phyloP scores from a whole-genome alignment of 2,329 filamentous ascomycete genomes.

The Aspergillus sp. region DNA sequence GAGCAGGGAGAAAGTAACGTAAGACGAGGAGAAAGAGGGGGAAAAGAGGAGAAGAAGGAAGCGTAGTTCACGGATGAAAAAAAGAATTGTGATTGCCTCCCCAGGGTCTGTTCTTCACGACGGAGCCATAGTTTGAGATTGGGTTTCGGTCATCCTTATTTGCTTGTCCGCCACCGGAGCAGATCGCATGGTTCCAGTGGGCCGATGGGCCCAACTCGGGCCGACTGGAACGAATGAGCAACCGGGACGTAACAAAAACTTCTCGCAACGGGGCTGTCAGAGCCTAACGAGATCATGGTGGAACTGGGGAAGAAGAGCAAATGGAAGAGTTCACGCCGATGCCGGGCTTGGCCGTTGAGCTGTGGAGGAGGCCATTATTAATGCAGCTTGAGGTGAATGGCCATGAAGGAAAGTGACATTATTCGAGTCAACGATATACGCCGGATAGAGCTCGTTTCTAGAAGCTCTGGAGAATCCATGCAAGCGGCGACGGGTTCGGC shows the following conservation, averaged over 20 bases:
- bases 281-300: slow-evolving; percentile 6
- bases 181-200: slow-evolving; percentile 15
- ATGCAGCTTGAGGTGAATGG: not conserved
- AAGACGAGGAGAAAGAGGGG: not conserved
- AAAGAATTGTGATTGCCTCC: not conserved
- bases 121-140: not conserved
- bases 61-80: not conserved
- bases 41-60: not conserved
- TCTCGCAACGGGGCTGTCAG: slow-evolving; percentile 2
- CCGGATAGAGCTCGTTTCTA: not conserved
- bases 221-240: slow-evolving; percentile 14
- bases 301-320: slow-evolving; percentile 17
- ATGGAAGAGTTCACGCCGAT: not conserved
- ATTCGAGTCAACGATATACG: not conserved
- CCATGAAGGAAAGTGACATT: not conserved
- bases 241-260: slow-evolving; percentile 21
- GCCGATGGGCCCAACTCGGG: slow-evolving; percentile 6
- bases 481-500: not conserved
- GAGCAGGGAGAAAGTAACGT: not conserved
- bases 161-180: slow-evolving; percentile 13
- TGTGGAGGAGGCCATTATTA: not conserved
- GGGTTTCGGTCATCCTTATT: not conserved
- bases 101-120: not conserved
- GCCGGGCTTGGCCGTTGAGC: not conserved
- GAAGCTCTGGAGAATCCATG: too few relatives aligned